Evolutionary conservation across 2,329 filamentous ascomycete genomes (phyloP).

Genomic region (Ploettnerulaceae sp.): DNA sequence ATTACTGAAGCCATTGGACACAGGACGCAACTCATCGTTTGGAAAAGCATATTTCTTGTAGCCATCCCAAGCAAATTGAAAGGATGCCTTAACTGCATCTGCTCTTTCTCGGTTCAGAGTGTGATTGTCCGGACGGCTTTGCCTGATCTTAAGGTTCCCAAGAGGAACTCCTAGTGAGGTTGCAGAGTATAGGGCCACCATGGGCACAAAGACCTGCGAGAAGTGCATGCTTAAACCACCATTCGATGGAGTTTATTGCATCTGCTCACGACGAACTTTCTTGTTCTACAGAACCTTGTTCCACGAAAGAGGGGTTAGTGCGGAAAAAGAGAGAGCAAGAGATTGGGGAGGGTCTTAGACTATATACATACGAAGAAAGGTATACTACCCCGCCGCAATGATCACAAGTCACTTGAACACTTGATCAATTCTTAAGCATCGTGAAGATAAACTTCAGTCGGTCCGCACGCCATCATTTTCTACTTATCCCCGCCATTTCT

Average conservation of each 20-base stretch:
- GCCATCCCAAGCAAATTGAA: conserved; percentile 65
- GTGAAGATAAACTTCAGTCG: conserved; percentile 6
- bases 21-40: conserved; percentile 68
- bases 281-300: neutral
- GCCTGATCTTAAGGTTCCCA: conserved; percentile 9
- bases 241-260: too few species aligned
- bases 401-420: conserved; percentile 14
- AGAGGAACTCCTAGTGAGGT: conserved; percentile 22
- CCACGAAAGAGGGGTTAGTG: conserved; percentile 1
- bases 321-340: neutral
- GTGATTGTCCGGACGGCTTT: conserved; percentile 24
- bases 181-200: conserved; percentile 17
- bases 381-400: conserved; percentile 5
- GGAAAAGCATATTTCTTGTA: conserved; percentile 73
- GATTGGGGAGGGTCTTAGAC: neutral
- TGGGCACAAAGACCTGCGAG: conserved; percentile 16
- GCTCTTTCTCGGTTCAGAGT: conserved; percentile 38
- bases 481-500: neutral
- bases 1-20: conserved; percentile 60
- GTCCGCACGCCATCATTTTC: conserved; percentile 1
- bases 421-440: neutral
- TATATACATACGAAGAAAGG: conserved; percentile 9
- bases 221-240: conserved; percentile 28
- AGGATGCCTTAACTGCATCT: conserved; percentile 61
- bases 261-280: neutral